Conservation (phyloP, 208 protist genomes). For the Leishmania guyanensis region DNA sequence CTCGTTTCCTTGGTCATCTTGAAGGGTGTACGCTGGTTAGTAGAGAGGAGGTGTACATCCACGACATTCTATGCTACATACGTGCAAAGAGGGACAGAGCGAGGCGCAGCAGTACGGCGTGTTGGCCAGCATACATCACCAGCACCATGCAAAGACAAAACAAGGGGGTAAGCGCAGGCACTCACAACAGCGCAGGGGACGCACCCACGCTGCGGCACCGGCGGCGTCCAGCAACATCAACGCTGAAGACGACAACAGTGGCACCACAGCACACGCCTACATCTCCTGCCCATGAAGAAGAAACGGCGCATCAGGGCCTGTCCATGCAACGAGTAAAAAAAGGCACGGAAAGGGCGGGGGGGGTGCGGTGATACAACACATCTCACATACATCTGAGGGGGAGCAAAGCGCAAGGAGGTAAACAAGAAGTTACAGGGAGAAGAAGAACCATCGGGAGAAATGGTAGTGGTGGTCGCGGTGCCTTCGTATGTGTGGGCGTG, state of each 20-base stretch:
- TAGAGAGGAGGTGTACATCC: neutral
- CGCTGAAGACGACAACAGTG: neutral
- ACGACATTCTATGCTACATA: neutral
- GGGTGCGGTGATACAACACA: neutral
- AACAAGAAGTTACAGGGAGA: neutral
- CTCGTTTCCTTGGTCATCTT: too few species aligned
- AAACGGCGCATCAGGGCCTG: neutral
- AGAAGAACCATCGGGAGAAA: neutral
- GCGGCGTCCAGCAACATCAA: neutral
- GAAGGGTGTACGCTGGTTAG: neutral
- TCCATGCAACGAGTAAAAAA: neutral
- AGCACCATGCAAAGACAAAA: neutral
- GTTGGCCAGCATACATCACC: slow-evolving; percentile 1
- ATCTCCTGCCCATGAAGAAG: neutral
- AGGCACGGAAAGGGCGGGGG: neutral
- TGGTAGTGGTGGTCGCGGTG: neutral
- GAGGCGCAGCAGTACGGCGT: neutral
- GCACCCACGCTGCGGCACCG: neutral
- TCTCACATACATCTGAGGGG: slow-evolving; percentile 10
- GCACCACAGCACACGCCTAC: neutral
- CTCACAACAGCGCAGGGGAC: neutral
- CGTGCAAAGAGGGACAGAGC: neutral
- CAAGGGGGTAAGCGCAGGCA: neutral
- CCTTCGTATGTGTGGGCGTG: neutral
- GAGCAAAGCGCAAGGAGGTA: slow-evolving; percentile 1